Percentiles rank a stretch among this genome's conserved stretches.
Conservation (phyloP, 2,329 filamentous ascomycete genomes). For the Coniella vitis region DNA sequence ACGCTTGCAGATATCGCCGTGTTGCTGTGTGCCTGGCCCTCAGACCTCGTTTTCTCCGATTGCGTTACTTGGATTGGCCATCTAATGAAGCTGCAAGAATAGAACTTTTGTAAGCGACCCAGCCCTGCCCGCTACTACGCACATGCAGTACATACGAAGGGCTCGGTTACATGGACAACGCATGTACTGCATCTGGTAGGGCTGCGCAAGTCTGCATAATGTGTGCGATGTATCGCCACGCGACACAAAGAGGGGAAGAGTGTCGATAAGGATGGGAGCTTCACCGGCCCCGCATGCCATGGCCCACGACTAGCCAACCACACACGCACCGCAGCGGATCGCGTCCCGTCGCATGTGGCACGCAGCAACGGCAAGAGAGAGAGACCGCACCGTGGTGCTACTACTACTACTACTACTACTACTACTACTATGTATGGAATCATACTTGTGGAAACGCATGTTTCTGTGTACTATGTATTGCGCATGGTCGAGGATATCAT, state of each 20-base stretch:
- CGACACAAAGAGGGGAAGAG: neutral
- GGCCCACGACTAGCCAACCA: neutral
- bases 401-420: neutral
- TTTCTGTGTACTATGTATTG: too few species aligned
- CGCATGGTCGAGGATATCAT: too few species aligned
- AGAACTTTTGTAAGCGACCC: conserved; percentile 7
- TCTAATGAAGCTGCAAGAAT: too few species aligned
- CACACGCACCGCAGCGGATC: neutral
- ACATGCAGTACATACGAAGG: too few species aligned
- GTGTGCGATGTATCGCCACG: neutral
- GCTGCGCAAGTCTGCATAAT: neutral
- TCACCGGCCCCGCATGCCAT: neutral
- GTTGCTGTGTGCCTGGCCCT: too few species aligned
- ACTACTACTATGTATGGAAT: too few species aligned
- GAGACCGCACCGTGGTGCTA: neutral
- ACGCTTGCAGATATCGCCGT: too few species aligned
- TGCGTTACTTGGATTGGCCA: too few species aligned
- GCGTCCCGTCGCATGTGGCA: neutral
- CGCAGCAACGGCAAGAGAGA: neutral
- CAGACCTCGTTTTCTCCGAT: too few species aligned
- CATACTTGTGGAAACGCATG: too few species aligned
- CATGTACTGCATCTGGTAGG: conserved; percentile 1
- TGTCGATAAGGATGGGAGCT: neutral
- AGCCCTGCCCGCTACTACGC: neutral
- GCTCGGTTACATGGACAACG: conserved; percentile 1